Evolutionary conservation across 2,329 filamentous ascomycete species (phyloP), one percentile per base, ranked within the genome.

Genomic region (Exophiala phaeomuriformis): DNA sequence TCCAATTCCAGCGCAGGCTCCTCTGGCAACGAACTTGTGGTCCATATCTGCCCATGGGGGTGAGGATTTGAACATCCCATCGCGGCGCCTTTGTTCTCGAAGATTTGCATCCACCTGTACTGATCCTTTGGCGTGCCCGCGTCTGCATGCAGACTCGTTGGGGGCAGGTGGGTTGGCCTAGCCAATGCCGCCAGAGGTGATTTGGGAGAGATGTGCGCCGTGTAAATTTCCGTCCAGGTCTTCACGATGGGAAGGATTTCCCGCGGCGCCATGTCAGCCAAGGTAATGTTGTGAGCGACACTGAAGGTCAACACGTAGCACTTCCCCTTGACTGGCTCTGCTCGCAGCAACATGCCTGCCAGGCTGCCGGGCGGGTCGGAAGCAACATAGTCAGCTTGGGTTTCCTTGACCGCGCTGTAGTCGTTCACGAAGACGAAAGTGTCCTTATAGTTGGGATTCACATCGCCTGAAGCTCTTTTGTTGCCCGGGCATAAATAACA

Each of bases 21-120:
- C 67, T 97, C 90, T 0, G 93, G 93, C 62, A 96, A 74, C 4
- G 84, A 86, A 27, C 88, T 95, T 0, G 90, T 95, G 1, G 89
- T 93, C 93, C 93, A 98, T 58, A 96, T 79, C 70, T 98, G 93
- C 55, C 93, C 91, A 72, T 98, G 93, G 0, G 93, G 93, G 69
- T 98, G 93, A 0, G 93, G 93, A 69, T 98, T 98, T 1, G 91
- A 97, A 75, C 93, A 98, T 48, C 93, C 93, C 93, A 98, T 98
- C 7, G 91, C 89, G 1, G 87, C 83, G 48, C 93, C 93, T 73
- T 98, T 98, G 76, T 98, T 98, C 74, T 98, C 93, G 59, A 98
- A 98, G 60, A 98, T 97, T 68, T 98, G 93, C 90, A 98, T 96
- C 73, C 95, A 97, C 50, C 86, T 82, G 64, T 95, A 89, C 71